phyloP scores from a whole-genome alignment of 2,329 filamentous ascomycete genomes.

The Epichloe brachyelytri region DNA sequence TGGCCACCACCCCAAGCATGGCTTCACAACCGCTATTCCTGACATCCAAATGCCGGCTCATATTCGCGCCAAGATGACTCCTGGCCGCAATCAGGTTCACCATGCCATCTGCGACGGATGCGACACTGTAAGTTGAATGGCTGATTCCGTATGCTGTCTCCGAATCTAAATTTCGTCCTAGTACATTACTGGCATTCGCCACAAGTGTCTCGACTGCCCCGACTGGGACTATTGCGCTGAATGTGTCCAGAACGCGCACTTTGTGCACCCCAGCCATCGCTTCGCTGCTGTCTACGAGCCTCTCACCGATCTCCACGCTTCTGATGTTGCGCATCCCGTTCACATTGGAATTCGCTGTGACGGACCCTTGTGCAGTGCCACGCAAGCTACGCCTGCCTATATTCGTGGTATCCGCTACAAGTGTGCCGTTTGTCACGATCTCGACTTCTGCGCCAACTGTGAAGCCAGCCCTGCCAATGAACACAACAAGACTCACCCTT shows the following conservation, averaged over 20 bases:
- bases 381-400: constrained; percentile 45
- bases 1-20: constrained; percentile 82
- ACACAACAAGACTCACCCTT: constrained; percentile 91
- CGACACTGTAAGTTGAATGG: constrained; percentile 38
- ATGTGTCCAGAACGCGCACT: constrained; percentile 54
- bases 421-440: constrained; percentile 89
- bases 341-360: constrained; percentile 91
- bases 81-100: constrained; percentile 72
- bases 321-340: constrained; percentile 23
- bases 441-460: constrained; percentile 88
- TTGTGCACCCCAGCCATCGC: constrained; percentile 69
- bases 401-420: constrained; percentile 89
- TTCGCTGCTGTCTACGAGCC: constrained; percentile 81
- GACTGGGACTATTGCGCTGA: constrained; percentile 90
- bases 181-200: constrained; percentile 74
- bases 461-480: constrained; percentile 74
- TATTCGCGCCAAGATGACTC: constrained; percentile 54
- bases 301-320: constrained; percentile 23
- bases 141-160: background rate
- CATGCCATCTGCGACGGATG: constrained; percentile 91
- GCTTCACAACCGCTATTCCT: constrained; percentile 55
- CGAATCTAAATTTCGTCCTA: constrained; percentile 1
- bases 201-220: constrained; percentile 94
- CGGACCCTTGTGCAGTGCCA: constrained; percentile 67
- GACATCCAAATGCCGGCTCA: constrained; percentile 48